Evolutionary conservation across 2,329 filamentous ascomycete species (phyloP), one percentile per base, ranked within the genome.

Genomic region (Drechmeria coniospora): DNA sequence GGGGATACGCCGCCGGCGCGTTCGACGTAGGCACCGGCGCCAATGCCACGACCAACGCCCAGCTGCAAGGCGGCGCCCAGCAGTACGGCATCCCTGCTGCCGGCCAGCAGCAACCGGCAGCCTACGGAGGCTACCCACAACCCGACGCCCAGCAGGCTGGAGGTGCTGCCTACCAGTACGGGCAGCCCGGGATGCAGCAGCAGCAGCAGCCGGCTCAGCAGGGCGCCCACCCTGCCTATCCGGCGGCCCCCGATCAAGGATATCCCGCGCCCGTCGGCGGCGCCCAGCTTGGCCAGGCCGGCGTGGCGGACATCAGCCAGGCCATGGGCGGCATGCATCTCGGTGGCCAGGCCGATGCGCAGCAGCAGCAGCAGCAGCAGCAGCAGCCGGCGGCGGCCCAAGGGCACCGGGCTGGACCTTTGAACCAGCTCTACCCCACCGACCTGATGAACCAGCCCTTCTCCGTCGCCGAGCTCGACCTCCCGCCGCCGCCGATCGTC

Each of bases 401-500:
- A 35, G 45, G 50, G 15, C 41, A 45, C 37, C 52, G 54, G 43
- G 57, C 46, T 41, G 63, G 58, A 40, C 62, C 59, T 41, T 60
- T 93, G 41, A 95, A 94, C 57, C 82, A 87, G 56, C 71, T 95
- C 33, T 87, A 90, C 51, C 81, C 86, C 12, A 87, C 84, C 23
- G 90, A 98, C 50, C 68, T 98, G 34, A 68, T 93, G 45, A 82
- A 79, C 43, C 82, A 92, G 56, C 86, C 87, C 15, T 92, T 98
- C 59, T 87, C 92, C 50, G 84, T 92, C 41, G 74, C 79, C 27
- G 90, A 95, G 60, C 61, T 98, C 37, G 87, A 95, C 44, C 68
- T 86, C 35, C 82, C 86, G 25, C 90, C 90, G 19, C 90, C 90
- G 32, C 78, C 83, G 11, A 92, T 93, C 45, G 73, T 92, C 42